A percentile compares a stretch with the other conserved stretches of the same genome.
Evolutionary conservation across 2,329 filamentous ascomycete genomes (phyloP).

Genomic region (Trichoderma sp.): DNA sequence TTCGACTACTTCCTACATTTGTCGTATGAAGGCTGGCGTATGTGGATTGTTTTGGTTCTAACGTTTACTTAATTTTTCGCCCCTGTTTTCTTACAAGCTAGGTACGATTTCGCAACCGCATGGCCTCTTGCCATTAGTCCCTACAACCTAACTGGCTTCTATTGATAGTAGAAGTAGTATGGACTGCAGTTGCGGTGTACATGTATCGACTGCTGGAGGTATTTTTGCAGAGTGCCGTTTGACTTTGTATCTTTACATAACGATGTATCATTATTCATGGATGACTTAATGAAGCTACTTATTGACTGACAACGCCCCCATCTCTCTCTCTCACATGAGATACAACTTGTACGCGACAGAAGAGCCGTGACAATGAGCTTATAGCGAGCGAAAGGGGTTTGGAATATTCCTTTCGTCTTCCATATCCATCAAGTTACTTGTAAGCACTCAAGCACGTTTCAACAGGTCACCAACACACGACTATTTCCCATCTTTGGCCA

Average conservation of each 20-base stretch:
- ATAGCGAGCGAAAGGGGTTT: not conserved
- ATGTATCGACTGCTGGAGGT: conserved; percentile 1
- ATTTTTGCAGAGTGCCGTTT: not conserved
- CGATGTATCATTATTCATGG: not conserved
- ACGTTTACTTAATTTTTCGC: not conserved
- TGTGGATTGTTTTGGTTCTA: not conserved
- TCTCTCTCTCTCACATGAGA: not conserved
- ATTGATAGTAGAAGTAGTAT: not conserved
- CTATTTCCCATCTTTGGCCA: not conserved
- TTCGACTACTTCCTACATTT: not conserved
- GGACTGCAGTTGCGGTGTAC: not conserved
- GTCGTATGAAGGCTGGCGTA: not conserved
- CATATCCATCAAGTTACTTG: not conserved
- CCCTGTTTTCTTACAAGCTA: not conserved
- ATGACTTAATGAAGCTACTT: not conserved
- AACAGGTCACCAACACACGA: not conserved
- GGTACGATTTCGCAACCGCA: not conserved
- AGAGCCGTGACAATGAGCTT: not conserved
- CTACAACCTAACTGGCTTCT: not conserved
- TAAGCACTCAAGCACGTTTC: not conserved
- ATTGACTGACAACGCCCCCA: not conserved
- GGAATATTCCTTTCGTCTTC: not conserved
- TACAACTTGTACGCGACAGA: not conserved
- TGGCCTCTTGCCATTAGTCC: not conserved
- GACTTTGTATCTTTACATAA: not conserved